Conservation (phyloP, 495 filamentous ascomycete genomes). For the Hypomontagnella monticulosa region DNA sequence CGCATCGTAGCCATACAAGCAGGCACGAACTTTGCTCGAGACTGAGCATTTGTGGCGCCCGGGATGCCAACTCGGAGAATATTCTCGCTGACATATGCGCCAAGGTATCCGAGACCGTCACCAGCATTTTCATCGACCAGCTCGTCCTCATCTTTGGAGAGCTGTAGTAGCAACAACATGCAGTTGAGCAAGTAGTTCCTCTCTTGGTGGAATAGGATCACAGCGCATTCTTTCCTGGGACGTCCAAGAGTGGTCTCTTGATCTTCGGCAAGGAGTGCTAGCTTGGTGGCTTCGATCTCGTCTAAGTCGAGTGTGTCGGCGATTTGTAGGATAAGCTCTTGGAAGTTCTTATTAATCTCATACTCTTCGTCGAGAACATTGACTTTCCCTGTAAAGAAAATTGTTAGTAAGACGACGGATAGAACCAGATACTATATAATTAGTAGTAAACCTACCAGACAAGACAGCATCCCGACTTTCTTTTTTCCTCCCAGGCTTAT, state of each 20-base stretch:
- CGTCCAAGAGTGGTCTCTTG: constrained; percentile 72
- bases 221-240: constrained; percentile 72
- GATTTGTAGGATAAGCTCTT: constrained; percentile 77
- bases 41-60: constrained; percentile 20
- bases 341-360: constrained; percentile 84
- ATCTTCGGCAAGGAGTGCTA: constrained; percentile 74
- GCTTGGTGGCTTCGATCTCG: constrained; percentile 80
- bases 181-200: constrained; percentile 83
- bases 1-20: constrained; percentile 78
- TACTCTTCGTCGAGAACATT: constrained; percentile 76
- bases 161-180: constrained; percentile 76
- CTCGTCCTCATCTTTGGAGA: constrained; percentile 68
- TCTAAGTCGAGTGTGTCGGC: constrained; percentile 90
- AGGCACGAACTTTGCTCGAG: constrained; percentile 61
- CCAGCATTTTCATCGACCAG: constrained; percentile 50
- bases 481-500: constrained; percentile 76
- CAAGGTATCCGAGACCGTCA: constrained; percentile 47
- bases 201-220: constrained; percentile 85
- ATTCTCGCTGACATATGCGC: constrained; percentile 49
- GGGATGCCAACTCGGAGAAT: constrained; percentile 50
- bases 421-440: neutral
- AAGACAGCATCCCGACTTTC: constrained; percentile 64
- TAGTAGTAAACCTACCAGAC: constrained; percentile 52
- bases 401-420: constrained; percentile 47
- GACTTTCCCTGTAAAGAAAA: constrained; percentile 68